phyloP scores from a whole-genome alignment of 306 rosid genomes.

The Lablab purpureus region DNA sequence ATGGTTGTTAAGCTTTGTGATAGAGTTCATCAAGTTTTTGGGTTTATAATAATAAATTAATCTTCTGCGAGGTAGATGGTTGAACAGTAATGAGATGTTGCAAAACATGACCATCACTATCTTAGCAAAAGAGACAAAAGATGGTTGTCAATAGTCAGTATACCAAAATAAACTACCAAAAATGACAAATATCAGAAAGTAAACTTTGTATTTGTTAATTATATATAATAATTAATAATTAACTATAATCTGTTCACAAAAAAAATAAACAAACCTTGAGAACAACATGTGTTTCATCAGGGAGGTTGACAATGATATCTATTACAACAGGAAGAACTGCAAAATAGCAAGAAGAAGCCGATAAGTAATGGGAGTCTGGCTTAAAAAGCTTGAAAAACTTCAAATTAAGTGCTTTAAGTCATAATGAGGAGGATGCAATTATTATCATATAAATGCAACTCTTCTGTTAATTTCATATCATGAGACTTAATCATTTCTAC shows the following conservation, averaged over 20 bases:
- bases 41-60: background rate
- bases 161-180: background rate
- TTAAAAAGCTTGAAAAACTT: background rate
- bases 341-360: slow-evolving; percentile 14
- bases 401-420: background rate
- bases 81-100: slow-evolving; percentile 18
- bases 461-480: too few relatives aligned
- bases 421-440: background rate
- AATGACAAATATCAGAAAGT: background rate
- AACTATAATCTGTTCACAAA: background rate
- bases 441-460: background rate
- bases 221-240: too few relatives aligned
- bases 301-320: slow-evolving; percentile 84
- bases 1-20: background rate
- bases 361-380: background rate
- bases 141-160: slow-evolving; percentile 16
- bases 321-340: slow-evolving; percentile 93
- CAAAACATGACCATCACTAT: slow-evolving; percentile 31
- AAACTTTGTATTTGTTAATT: background rate
- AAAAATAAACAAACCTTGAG: slow-evolving; percentile 65
- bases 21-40: background rate
- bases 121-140: slow-evolving; percentile 21
- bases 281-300: slow-evolving; percentile 71
- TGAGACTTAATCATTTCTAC: too few relatives aligned
- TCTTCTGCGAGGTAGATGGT: background rate